Percentiles rank a stretch among this genome's conserved stretches.
Conservation (phyloP, 1,284 basidiomycete species). For the Ganoderma multipileum region DNA sequence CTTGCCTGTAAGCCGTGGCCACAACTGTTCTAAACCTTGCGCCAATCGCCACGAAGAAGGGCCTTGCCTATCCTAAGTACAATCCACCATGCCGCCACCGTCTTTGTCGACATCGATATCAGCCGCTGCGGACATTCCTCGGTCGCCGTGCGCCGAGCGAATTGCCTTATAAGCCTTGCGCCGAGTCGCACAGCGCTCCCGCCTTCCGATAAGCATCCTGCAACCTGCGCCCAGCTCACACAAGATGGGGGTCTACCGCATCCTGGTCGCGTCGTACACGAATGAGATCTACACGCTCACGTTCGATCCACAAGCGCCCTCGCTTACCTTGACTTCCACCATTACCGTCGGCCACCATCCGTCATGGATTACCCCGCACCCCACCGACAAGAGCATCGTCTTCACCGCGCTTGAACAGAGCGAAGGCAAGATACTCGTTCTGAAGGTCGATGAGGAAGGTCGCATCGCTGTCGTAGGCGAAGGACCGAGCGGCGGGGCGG, state of each 20-base stretch:
- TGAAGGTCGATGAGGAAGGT: slow-evolving; percentile 56
- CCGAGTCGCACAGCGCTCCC: slow-evolving; percentile 6
- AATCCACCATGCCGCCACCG: not conserved
- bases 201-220: slow-evolving; percentile 29
- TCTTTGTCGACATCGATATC: slow-evolving; percentile 29
- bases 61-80: not conserved
- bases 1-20: slow-evolving; percentile 1
- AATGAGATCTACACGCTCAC: slow-evolving; percentile 59
- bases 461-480: slow-evolving; percentile 53
- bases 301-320: slow-evolving; percentile 46
- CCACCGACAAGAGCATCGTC: slow-evolving; percentile 57
- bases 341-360: slow-evolving; percentile 66
- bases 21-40: slow-evolving; percentile 12
- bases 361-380: slow-evolving; percentile 72
- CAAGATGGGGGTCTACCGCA: slow-evolving; percentile 46
- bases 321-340: slow-evolving; percentile 51
- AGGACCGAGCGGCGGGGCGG: slow-evolving; percentile 58
- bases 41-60: slow-evolving; percentile 5
- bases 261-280: slow-evolving; percentile 72
- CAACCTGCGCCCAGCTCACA: not conserved
- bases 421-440: slow-evolving; percentile 61
- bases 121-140: slow-evolving; percentile 36
- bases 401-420: slow-evolving; percentile 62
- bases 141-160: slow-evolving; percentile 24
- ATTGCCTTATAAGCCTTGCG: slow-evolving; percentile 32